phyloP scores from a whole-genome alignment of 1,284 basidiomycete species.

The Tilletia caries region DNA sequence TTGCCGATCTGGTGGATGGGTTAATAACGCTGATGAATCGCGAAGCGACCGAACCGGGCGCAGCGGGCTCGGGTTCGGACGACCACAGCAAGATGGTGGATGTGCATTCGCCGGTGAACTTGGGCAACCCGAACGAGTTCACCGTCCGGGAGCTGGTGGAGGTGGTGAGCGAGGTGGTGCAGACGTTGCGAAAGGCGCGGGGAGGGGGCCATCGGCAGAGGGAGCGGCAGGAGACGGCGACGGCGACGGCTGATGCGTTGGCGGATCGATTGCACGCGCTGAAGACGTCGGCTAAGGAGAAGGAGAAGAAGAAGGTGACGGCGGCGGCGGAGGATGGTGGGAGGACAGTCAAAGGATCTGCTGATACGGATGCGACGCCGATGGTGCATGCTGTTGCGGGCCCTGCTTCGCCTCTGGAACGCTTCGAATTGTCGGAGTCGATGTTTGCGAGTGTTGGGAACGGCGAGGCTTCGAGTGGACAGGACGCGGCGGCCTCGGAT shows the following conservation, averaged over 20 bases:
- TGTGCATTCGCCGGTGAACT: conserved; percentile 68
- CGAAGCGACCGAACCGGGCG: conserved; percentile 61
- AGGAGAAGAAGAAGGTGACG: background rate
- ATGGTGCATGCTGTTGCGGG: background rate
- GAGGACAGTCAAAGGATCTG: background rate
- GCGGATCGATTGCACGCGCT: background rate
- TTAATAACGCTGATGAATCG: conserved; percentile 51
- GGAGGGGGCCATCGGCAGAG: background rate
- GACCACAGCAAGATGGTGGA: conserved; percentile 20
- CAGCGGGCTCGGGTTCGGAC: conserved; percentile 50
- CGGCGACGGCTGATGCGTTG: background rate
- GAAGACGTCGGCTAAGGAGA: background rate
- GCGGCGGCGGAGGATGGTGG: too few species aligned
- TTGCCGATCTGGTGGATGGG: conserved; percentile 60
- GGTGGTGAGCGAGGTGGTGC: conserved; percentile 44
- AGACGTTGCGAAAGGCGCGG: conserved; percentile 20
- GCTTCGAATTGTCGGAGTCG: background rate
- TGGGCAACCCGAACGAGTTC: conserved; percentile 90
- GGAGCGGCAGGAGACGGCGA: background rate
- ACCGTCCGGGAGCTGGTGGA: conserved; percentile 64
- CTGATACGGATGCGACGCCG: conserved; percentile 3
- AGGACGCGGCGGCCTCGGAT: too few species aligned
- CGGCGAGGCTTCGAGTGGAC: background rate
- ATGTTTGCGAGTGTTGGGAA: background rate
- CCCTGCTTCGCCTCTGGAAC: background rate